Conservation (phyloP, 768 basidiomycete genomes). For the Mycena latifolia region DNA sequence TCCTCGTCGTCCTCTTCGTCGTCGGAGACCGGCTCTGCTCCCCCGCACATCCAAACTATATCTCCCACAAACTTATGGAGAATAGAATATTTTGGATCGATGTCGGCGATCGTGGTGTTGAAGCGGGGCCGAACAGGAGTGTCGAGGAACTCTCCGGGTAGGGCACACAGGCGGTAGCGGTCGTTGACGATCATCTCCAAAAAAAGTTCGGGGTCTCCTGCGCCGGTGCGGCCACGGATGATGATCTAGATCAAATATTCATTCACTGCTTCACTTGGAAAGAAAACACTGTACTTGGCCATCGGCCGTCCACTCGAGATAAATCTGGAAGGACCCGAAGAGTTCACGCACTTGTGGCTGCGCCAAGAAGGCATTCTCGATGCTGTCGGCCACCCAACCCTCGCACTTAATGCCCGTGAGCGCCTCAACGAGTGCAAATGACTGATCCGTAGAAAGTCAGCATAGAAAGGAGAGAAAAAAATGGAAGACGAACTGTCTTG, state of each 20-base stretch:
- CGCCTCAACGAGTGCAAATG: too few relatives aligned
- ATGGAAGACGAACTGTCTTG: slow-evolving; percentile 22
- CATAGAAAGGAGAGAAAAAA: slow-evolving; percentile 13
- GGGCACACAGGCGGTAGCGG: slow-evolving; percentile 8
- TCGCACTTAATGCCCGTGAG: too few relatives aligned
- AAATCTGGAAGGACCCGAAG: slow-evolving; percentile 19
- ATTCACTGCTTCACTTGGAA: slow-evolving; percentile 30
- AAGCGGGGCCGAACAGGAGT: slow-evolving; percentile 16
- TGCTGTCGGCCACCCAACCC: too few relatives aligned
- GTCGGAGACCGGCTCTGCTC: slow-evolving; percentile 22
- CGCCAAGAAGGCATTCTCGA: slow-evolving; percentile 9
- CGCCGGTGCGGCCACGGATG: slow-evolving; percentile 20
- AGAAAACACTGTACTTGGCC: slow-evolving; percentile 21
- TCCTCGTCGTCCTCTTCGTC: slow-evolving; percentile 11
- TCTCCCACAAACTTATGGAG: slow-evolving; percentile 27
- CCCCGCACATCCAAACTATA: slow-evolving; percentile 30
- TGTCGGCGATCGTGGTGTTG: slow-evolving; percentile 22
- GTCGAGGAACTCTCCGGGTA: slow-evolving; percentile 21
- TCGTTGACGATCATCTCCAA: slow-evolving; percentile 14
- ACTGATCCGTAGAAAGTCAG: slow-evolving; percentile 6
- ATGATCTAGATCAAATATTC: slow-evolving; percentile 23
- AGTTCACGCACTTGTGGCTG: slow-evolving; percentile 19
- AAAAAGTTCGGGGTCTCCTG: slow-evolving; percentile 11
- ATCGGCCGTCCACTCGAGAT: slow-evolving; percentile 19
- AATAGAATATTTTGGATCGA: slow-evolving; percentile 26